Base-by-base conservation (phyloP, 1,139 yeast species). In the Diutina pseudorugosa region DNA sequence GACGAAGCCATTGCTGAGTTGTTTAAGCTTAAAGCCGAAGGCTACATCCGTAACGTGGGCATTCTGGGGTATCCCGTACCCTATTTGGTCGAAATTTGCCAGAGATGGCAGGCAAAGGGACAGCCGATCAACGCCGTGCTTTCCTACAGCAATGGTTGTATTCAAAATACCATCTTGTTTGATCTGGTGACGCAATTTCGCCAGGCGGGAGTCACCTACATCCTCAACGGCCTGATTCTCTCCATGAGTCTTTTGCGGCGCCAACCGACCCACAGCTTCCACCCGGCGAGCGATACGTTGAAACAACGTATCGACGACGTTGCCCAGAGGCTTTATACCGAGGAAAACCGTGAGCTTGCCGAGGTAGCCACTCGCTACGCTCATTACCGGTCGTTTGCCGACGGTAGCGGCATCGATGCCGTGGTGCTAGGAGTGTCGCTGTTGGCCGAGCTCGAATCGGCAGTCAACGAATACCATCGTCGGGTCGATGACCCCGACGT, bases 1-100 rank as follows among this genome's bases (percentile, higher is more conserved):
- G 61, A 79, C 30, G 84, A 67, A 23, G 97, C 96, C 0, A 69
- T 90, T 53, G 66, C 63, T 42, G 85, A 81, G 59, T 73, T 89
- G 58, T 75, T 71, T 59, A 60, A 61, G 51, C 68, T 91, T 59
- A 85, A 88, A 64, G 60, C 71, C 3, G 81, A 82, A 60, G 96
- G 96, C 0, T 47, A 76, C 7, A 74, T 89, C 49, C 71, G 68
- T 50, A 72, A 82, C 59, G 76, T 90, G 54, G 98, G 98, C 7
- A 69, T 90, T 49, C 82, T 95, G 9, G 98, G 97, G 0, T 90
- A 89, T 62, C 97, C 97, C 0, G 82, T 91, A 21, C 80, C 80
- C 19, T 83, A 79, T 55, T 69, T 91, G 51, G 75, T 76, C 57
- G 62, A 74, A 51, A 68, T 83, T 23, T 80, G 85, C 0, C 55